Evolutionary conservation across 2,329 filamentous ascomycete genomes (phyloP).

Genomic region (Colletotrichum sidae): DNA sequence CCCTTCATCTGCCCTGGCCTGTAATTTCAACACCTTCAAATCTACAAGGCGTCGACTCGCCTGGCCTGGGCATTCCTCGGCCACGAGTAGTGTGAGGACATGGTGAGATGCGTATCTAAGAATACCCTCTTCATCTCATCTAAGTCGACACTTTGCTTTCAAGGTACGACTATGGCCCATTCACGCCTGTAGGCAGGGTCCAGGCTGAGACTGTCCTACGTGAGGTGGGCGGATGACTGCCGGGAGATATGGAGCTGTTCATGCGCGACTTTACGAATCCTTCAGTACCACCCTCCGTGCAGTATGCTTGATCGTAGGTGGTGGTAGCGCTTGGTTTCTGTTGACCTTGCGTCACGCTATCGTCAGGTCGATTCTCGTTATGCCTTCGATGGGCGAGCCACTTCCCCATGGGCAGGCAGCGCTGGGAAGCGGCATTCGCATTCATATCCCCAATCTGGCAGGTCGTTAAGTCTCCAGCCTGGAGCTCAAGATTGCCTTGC

Average conservation of each 20-base stretch:
- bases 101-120: conserved; percentile 16
- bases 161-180: background rate
- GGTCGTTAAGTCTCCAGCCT: too few relatives aligned
- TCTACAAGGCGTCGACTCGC: conserved; percentile 14
- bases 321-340: background rate
- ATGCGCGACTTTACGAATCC: conserved; percentile 3
- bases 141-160: too few relatives aligned
- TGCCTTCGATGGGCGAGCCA: background rate
- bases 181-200: conserved; percentile 20
- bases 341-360: background rate
- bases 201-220: conserved; percentile 26
- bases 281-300: too few relatives aligned
- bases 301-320: background rate
- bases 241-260: conserved; percentile 29
- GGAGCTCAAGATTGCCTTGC: background rate
- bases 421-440: background rate
- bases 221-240: conserved; percentile 31
- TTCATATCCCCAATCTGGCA: too few relatives aligned
- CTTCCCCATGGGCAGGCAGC: background rate
- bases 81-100: background rate
- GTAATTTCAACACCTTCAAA: background rate
- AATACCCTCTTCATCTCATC: conserved; percentile 5
- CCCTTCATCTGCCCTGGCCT: background rate
- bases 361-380: background rate
- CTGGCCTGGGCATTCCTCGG: conserved; percentile 19